Evolutionary conservation across 2,329 filamentous ascomycete species (phyloP).

Genomic region (Ophiostoma himal-ulmi): DNA sequence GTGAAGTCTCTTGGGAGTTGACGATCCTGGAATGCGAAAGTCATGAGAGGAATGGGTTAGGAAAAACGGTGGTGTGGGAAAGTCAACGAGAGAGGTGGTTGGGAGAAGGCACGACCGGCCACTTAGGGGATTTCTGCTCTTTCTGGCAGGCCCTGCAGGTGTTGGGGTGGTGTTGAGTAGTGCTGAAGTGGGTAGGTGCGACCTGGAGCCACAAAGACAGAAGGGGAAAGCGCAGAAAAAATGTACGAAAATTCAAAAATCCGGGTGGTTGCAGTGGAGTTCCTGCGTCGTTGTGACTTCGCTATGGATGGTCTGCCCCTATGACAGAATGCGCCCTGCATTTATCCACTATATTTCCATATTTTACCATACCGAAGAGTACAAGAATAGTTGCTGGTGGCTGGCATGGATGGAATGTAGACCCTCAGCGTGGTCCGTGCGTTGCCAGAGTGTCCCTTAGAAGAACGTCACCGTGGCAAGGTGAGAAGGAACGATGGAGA

Average conservation of each 20-base stretch:
- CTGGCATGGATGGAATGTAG: slow-evolving; percentile 14
- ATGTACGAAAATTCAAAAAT: slow-evolving; percentile 11
- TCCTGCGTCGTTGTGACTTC: slow-evolving; percentile 2
- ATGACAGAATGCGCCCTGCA: neutral
- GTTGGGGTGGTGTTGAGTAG: slow-evolving; percentile 10
- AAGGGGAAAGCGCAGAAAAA: slow-evolving; percentile 10
- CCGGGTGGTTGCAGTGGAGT: slow-evolving; percentile 20
- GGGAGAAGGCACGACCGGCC: slow-evolving; percentile 23
- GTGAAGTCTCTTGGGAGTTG: slow-evolving; percentile 7
- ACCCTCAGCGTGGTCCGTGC: neutral
- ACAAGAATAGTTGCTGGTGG: slow-evolving; percentile 10
- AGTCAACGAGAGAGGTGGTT: slow-evolving; percentile 22
- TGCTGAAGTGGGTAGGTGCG: slow-evolving; percentile 16
- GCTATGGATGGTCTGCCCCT: slow-evolving; percentile 13
- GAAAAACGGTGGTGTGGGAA: slow-evolving; percentile 14
- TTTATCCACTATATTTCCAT: slow-evolving; percentile 4
- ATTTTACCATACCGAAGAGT: neutral
- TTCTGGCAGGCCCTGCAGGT: slow-evolving; percentile 10
- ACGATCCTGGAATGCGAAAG: slow-evolving; percentile 18
- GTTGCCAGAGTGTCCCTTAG: slow-evolving; percentile 7
- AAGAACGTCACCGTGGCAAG: neutral
- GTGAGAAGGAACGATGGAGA: slow-evolving; percentile 16
- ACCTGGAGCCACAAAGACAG: slow-evolving; percentile 1
- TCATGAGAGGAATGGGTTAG: slow-evolving; percentile 16
- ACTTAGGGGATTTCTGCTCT: slow-evolving; percentile 17